Evolutionary conservation across 768 basidiomycete species (phyloP).

Genomic region (Steccherinum ochraceum): DNA sequence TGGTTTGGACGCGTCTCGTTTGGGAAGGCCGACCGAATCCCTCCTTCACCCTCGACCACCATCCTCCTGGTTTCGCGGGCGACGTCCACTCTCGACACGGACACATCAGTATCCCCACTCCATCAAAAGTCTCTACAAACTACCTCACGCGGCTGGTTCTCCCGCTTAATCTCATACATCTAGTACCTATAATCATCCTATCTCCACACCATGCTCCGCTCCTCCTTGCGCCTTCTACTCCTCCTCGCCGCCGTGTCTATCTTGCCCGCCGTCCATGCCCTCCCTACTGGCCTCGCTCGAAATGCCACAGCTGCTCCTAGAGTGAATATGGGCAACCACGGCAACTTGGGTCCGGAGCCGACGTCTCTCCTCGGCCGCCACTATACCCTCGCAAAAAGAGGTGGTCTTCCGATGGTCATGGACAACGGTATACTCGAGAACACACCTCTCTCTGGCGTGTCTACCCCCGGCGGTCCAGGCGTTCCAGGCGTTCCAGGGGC

Average conservation of each 20-base stretch:
- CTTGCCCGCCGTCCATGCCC: background rate
- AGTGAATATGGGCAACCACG: too few relatives aligned
- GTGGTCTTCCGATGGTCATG: slow-evolving; percentile 8
- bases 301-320: too few relatives aligned
- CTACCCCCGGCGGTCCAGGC: too few relatives aligned
- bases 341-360: too few relatives aligned
- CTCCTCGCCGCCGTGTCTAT: slow-evolving; percentile 2
- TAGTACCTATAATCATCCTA: background rate
- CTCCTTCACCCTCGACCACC: too few relatives aligned
- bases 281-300: background rate
- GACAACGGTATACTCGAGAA: too few relatives aligned
- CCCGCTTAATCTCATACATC: slow-evolving; percentile 3
- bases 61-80: too few relatives aligned
- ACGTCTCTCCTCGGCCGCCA: slow-evolving; percentile 17
- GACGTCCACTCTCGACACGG: background rate
- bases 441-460: too few relatives aligned
- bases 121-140: background rate
- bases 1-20: too few relatives aligned
- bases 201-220: slow-evolving; percentile 2
- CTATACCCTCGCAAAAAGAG: slow-evolving; percentile 11
- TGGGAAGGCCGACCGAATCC: too few relatives aligned
- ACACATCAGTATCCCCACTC: background rate
- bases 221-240: background rate
- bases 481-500: too few relatives aligned
- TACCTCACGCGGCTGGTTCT: background rate